phyloP scores from a whole-genome alignment of 2,329 filamentous ascomycete genomes.

The Colletotrichum gigasporum region DNA sequence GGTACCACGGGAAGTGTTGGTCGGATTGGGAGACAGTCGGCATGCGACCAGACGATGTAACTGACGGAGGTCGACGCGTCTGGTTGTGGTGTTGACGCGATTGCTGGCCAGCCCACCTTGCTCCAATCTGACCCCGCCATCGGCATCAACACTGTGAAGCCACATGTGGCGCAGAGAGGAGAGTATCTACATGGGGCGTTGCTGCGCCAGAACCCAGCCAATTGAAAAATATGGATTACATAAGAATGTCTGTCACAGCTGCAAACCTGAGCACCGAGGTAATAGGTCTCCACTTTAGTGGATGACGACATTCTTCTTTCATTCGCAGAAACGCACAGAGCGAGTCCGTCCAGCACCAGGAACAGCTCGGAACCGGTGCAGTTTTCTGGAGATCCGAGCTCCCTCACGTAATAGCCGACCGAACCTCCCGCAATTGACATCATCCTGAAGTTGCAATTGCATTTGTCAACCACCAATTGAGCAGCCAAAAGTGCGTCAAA shows the following conservation, averaged over 20 bases:
- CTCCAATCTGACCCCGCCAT: neutral
- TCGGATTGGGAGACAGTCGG: neutral
- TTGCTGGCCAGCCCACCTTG: neutral
- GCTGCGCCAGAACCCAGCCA: neutral
- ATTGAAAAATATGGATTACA: neutral
- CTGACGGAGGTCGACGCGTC: constrained; percentile 10
- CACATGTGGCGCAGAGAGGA: neutral
- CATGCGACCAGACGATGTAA: neutral
- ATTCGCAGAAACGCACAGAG: constrained; percentile 26
- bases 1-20: neutral
- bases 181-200: no score
- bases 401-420: constrained; percentile 31
- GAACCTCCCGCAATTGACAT: constrained; percentile 30
- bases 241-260: neutral
- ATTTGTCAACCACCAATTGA: constrained; percentile 33
- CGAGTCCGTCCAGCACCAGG: neutral
- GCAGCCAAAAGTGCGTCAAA: constrained; percentile 22
- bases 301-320: constrained; percentile 28
- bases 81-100: constrained; percentile 1
- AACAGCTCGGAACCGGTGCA: constrained; percentile 22
- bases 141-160: neutral
- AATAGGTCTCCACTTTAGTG: constrained; percentile 15
- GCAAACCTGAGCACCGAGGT: neutral
- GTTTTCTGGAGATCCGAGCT: constrained; percentile 31
- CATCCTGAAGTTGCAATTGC: constrained; percentile 9